A percentile compares a stretch with the other conserved stretches of the same genome.
phyloP scores from a whole-genome alignment of 129 eudicot species.

The Tagetes erecta region DNA sequence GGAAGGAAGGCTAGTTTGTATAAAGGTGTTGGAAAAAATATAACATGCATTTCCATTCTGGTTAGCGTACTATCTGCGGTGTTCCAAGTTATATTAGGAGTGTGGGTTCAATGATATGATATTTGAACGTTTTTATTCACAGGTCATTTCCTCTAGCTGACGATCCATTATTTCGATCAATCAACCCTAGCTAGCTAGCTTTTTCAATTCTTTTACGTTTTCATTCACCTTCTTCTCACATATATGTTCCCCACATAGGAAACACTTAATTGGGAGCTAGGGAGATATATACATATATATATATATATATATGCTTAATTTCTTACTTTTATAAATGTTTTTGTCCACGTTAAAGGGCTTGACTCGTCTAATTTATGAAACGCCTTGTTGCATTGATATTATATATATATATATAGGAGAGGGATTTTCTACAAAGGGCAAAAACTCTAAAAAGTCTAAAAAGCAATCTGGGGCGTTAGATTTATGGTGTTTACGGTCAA shows the following conservation, averaged over 20 bases:
- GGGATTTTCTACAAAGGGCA: no score
- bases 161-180: neutral
- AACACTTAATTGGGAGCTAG: neutral
- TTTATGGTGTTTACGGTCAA: no score
- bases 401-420: no score
- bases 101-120: slow-evolving; percentile 27
- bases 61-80: neutral
- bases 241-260: slow-evolving; percentile 13
- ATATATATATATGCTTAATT: no score
- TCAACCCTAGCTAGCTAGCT: neutral
- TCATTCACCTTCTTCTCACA: neutral
- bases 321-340: no score
- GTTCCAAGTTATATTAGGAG: neutral
- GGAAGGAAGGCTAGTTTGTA: no score
- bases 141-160: slow-evolving; percentile 7
- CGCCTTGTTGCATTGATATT: no score
- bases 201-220: neutral
- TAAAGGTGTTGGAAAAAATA: slow-evolving; percentile 20
- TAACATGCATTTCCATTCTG: slow-evolving; percentile 23
- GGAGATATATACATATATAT: no score
- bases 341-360: no score
- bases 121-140: slow-evolving; percentile 4
- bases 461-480: no score
- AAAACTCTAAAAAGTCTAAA: no score
- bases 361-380: no score